These are phyloP conservation scores for Coemansia sp. DNA, from an alignment of 192 early-diverging fungal species.

Conservation along the genomic window DNA sequence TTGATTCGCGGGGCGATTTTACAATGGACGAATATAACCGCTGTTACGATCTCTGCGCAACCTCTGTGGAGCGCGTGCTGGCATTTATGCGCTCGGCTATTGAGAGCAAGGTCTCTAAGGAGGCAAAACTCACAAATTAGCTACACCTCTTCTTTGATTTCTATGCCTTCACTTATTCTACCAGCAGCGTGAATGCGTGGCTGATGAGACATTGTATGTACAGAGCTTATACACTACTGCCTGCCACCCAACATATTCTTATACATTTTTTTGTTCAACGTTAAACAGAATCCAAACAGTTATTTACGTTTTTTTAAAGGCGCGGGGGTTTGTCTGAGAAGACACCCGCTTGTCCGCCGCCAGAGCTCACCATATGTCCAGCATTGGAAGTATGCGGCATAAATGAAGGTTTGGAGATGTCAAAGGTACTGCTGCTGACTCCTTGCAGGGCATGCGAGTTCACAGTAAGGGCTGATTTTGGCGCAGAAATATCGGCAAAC, in stretches of 20 bases:
- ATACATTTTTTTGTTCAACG: slow-evolving; percentile 6
- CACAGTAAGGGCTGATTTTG: slow-evolving; percentile 14
- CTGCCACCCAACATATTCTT: background rate
- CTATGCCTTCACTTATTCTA: background rate
- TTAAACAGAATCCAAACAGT: background rate
- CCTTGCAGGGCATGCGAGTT: slow-evolving; percentile 20
- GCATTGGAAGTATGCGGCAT: slow-evolving; percentile 4
- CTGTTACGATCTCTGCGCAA: slow-evolving; percentile 39
- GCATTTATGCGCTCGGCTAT: slow-evolving; percentile 69
- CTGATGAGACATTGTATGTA: background rate
- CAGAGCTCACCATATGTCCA: background rate
- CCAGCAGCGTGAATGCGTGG: background rate
- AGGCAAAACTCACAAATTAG: slow-evolving; percentile 12
- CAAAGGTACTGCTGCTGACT: slow-evolving; percentile 27
- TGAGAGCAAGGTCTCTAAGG: slow-evolving; percentile 50
- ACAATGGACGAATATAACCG: slow-evolving; percentile 57
- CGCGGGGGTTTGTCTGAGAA: slow-evolving; percentile 21
- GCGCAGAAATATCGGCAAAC: slow-evolving; percentile 12
- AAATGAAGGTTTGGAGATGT: slow-evolving; percentile 7
- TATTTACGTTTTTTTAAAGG: background rate
- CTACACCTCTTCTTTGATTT: background rate
- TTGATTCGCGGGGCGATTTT: slow-evolving; percentile 74
- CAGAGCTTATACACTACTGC: background rate
- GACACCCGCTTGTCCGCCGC: background rate
- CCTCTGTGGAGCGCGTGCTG: slow-evolving; percentile 47